Conservation (phyloP, 768 basidiomycete genomes). For the Porphyrellus cyaneotinctus region DNA sequence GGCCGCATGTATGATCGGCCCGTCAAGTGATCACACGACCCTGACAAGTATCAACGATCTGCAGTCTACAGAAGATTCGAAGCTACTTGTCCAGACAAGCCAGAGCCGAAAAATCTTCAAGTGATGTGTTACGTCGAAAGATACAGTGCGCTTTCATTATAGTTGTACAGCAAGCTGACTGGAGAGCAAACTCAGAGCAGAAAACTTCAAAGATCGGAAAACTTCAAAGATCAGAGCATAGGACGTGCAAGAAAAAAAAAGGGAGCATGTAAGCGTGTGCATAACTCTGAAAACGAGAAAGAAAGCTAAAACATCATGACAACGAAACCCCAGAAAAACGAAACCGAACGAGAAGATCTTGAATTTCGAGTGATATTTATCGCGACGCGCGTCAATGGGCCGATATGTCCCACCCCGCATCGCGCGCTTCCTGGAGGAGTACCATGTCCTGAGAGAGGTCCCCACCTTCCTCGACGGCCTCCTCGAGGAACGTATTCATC, state of each 20-base stretch:
- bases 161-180: not conserved
- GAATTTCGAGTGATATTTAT: not conserved
- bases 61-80: too few species aligned
- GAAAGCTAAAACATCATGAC: not conserved
- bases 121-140: too few species aligned
- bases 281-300: not conserved
- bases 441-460: slow-evolving; percentile 16
- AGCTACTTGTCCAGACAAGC: too few species aligned
- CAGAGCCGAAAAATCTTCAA: too few species aligned
- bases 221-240: not conserved
- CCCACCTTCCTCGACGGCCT: slow-evolving; percentile 16
- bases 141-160: not conserved
- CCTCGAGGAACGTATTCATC: slow-evolving; percentile 14
- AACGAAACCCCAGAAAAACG: too few species aligned
- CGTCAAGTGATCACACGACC: too few species aligned
- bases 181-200: not conserved
- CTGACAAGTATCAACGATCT: too few species aligned
- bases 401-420: slow-evolving; percentile 15
- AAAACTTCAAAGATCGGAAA: too few species aligned
- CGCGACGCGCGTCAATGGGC: not conserved
- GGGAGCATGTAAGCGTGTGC: not conserved
- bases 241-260: not conserved
- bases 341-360: too few species aligned
- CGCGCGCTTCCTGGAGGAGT: slow-evolving; percentile 22
- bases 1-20: too few species aligned